These are phyloP conservation scores for Apiospora aurea DNA, from an alignment of 2,329 filamentous ascomycete genomes.

Conservation along the genomic window DNA sequence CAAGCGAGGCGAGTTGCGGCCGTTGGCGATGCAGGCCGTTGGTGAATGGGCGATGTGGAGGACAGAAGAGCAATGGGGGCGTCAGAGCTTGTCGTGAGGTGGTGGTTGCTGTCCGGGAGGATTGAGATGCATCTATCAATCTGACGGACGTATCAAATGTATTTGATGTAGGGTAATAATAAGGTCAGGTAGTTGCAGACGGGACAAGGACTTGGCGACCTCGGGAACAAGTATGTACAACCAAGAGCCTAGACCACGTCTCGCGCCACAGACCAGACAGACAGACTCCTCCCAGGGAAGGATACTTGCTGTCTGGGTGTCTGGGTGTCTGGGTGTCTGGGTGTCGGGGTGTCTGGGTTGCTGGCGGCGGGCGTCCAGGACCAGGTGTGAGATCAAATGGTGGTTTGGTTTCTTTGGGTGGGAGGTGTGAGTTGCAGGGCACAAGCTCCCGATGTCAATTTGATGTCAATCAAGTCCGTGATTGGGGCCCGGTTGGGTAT, in stretches of 20 bases:
- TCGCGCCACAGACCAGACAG: constrained; percentile 8
- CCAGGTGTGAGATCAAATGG: constrained; percentile 8
- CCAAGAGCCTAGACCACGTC: constrained; percentile 24
- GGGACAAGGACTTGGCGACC: constrained; percentile 22
- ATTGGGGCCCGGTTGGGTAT: constrained; percentile 14
- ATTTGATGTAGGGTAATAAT: constrained; percentile 21
- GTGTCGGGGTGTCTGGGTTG: too few species aligned
- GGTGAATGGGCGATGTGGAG: background rate
- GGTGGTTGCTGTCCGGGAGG: constrained; percentile 11
- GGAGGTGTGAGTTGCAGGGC: constrained; percentile 13
- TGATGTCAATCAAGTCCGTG: constrained; percentile 13
- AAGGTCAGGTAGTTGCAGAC: constrained; percentile 15
- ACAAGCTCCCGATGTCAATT: constrained; percentile 19
- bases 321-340: too few species aligned
- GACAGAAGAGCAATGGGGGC: constrained; percentile 12
- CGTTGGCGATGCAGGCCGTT: constrained; percentile 8
- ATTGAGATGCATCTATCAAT: constrained; percentile 19
- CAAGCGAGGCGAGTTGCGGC: constrained; percentile 1
- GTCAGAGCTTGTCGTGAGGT: constrained; percentile 10
- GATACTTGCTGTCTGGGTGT: background rate
- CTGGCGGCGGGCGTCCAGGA: background rate
- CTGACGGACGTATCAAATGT: constrained; percentile 18
- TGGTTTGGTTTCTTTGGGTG: background rate
- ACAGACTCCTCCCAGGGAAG: background rate
- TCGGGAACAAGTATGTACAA: constrained; percentile 23